Evolutionary conservation across 2,329 filamentous ascomycete species (phyloP).

Genomic region (Calonectria hawksworthii): DNA sequence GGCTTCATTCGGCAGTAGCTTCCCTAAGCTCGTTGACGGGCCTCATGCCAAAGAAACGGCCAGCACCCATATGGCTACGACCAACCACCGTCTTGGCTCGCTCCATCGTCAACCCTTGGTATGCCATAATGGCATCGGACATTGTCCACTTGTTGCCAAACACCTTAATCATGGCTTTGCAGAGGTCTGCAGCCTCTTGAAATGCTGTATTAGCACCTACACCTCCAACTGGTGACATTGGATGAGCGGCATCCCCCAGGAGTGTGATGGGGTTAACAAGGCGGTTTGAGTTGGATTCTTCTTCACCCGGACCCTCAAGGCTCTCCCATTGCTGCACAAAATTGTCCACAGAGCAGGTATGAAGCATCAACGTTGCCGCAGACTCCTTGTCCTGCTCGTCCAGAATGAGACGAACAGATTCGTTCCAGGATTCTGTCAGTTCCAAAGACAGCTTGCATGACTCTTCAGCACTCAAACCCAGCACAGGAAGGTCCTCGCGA

Average conservation of each 20-base stretch:
- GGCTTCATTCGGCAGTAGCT: not conserved
- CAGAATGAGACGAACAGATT: not conserved
- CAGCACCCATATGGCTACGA: constrained; percentile 1
- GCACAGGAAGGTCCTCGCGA: constrained; percentile 4
- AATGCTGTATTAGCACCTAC: constrained; percentile 39
- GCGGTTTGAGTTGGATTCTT: not conserved
- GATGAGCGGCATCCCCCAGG: constrained; percentile 42
- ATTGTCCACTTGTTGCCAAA: not conserved
- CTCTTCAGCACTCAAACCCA: not conserved
- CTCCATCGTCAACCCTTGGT: not conserved
- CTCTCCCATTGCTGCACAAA: constrained; percentile 12
- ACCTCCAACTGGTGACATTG: constrained; percentile 39
- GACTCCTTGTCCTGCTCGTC: not conserved
- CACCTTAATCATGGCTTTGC: constrained; percentile 9
- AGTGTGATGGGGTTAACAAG: constrained; percentile 26
- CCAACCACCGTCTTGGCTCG: not conserved
- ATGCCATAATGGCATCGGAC: constrained; percentile 12
- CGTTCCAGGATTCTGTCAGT: not conserved
- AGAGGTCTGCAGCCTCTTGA: constrained; percentile 25
- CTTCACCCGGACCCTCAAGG: constrained; percentile 10
- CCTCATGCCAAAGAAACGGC: constrained; percentile 13
- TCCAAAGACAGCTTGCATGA: constrained; percentile 1
- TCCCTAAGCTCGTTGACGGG: constrained; percentile 1
- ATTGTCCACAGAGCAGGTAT: not conserved
- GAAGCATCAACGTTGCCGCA: constrained; percentile 21